Evolutionary conservation across 179 eudicot species (phyloP).

Genomic region (Spinacia oleracea): DNA sequence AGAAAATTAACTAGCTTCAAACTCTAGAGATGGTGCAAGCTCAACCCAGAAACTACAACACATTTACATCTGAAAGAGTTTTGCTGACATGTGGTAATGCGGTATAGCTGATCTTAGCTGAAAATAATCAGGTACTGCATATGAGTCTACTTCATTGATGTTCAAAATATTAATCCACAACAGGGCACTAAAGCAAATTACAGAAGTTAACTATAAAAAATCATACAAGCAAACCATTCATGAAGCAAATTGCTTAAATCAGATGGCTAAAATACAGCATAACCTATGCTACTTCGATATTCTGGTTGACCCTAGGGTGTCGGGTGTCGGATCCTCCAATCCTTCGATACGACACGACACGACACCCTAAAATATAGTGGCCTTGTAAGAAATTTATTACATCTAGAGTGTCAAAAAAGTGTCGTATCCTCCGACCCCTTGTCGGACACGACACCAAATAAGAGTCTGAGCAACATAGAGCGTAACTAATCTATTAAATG

Average conservation of each 20-base stretch:
- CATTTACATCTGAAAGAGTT: background rate
- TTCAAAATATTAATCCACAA: background rate
- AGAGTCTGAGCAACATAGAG: too few relatives aligned
- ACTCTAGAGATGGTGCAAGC: background rate
- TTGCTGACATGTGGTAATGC: background rate
- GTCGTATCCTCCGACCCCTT: too few relatives aligned
- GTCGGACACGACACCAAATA: too few relatives aligned
- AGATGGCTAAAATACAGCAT: background rate
- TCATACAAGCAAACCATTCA: background rate
- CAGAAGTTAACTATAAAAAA: background rate
- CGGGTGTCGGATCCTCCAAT: too few relatives aligned
- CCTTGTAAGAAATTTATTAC: too few relatives aligned
- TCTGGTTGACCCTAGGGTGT: too few relatives aligned
- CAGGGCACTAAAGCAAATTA: background rate
- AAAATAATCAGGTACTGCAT: background rate
- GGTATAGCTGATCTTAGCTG: background rate
- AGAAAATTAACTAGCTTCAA: background rate
- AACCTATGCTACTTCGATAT: too few relatives aligned
- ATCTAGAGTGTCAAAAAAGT: too few relatives aligned
- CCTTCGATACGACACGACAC: too few relatives aligned
- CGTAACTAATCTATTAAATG: background rate
- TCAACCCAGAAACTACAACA: background rate
- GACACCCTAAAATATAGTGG: too few relatives aligned
- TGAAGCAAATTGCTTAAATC: background rate
- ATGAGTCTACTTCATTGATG: background rate